Conservation (phyloP, 306 rosid species). For the Alnus glutinosa region DNA sequence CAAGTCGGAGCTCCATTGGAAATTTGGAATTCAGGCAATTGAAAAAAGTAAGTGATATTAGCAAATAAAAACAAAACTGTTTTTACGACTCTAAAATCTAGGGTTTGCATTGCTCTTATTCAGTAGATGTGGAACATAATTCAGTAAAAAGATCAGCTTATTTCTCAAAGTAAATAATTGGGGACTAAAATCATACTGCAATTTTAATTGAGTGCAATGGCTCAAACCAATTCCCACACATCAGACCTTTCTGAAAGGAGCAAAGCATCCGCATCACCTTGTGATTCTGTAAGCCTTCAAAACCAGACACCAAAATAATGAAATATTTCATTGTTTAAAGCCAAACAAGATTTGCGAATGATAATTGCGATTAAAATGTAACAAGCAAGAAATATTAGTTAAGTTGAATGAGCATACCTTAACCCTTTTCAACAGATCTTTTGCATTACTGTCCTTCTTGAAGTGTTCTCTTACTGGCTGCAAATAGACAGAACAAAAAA, state of each 20-base stretch:
- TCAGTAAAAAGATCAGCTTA: background rate
- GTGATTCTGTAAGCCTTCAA: constrained; percentile 45
- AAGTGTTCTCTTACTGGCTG: constrained; percentile 86
- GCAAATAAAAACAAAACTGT: background rate
- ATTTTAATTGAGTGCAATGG: no score
- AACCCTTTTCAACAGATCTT: constrained; percentile 64
- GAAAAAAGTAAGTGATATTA: background rate
- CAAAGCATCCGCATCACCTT: constrained; percentile 19
- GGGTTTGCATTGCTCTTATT: background rate
- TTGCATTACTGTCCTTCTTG: constrained; percentile 64
- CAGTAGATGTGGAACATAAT: background rate
- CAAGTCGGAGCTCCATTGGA: no score
- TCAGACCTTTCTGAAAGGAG: no score
- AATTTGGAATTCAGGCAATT: background rate
- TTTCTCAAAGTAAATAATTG: constrained; percentile 8
- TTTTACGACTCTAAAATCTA: background rate
- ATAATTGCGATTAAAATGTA: background rate
- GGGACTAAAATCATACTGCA: background rate
- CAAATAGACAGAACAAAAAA: constrained; percentile 25
- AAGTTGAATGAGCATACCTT: constrained; percentile 48
- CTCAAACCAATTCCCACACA: no score
- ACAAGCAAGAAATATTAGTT: background rate
- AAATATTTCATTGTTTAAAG: background rate
- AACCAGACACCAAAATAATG: background rate
- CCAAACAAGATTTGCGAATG: background rate